phyloP scores from a whole-genome alignment of 208 protist genomes.

The Trypanosoma avium region DNA sequence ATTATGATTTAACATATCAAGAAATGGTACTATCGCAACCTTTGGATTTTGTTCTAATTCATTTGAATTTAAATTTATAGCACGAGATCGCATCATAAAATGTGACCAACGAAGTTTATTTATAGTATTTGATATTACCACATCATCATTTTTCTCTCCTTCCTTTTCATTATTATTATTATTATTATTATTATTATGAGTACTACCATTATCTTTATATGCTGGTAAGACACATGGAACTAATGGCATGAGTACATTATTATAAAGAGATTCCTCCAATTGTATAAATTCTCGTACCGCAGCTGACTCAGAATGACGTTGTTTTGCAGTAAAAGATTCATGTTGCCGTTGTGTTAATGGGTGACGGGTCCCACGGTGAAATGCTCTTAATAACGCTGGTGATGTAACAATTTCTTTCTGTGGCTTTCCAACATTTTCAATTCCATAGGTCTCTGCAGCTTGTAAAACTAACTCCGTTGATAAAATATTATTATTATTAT shows the following conservation, averaged over 20 bases:
- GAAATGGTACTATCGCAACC: conserved; percentile 67
- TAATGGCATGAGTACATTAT: conserved; percentile 35
- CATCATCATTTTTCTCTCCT: too few species aligned
- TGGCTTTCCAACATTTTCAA: conserved; percentile 43
- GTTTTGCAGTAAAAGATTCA: conserved; percentile 31
- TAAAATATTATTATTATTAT: neutral
- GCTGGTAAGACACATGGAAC: conserved; percentile 13
- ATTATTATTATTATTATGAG: conserved; percentile 3
- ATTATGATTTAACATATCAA: conserved; percentile 86
- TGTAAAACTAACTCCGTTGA: conserved; percentile 56
- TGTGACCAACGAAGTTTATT: conserved; percentile 70
- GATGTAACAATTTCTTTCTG: conserved; percentile 53
- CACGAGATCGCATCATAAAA: conserved; percentile 85
- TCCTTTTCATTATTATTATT: too few species aligned
- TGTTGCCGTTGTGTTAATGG: conserved; percentile 62
- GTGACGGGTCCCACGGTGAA: conserved; percentile 41
- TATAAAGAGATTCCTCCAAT: conserved; percentile 44
- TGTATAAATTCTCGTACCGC: conserved; percentile 32
- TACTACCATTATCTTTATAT: neutral
- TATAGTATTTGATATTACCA: neutral
- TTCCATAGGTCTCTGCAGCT: conserved; percentile 39
- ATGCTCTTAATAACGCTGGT: conserved; percentile 43
- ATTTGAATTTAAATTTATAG: conserved; percentile 47
- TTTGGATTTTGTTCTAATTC: conserved; percentile 16
- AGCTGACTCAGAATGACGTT: conserved; percentile 20